phyloP scores from a whole-genome alignment of 805 yeast genomes.

The Saccharomycopsis malanga region DNA sequence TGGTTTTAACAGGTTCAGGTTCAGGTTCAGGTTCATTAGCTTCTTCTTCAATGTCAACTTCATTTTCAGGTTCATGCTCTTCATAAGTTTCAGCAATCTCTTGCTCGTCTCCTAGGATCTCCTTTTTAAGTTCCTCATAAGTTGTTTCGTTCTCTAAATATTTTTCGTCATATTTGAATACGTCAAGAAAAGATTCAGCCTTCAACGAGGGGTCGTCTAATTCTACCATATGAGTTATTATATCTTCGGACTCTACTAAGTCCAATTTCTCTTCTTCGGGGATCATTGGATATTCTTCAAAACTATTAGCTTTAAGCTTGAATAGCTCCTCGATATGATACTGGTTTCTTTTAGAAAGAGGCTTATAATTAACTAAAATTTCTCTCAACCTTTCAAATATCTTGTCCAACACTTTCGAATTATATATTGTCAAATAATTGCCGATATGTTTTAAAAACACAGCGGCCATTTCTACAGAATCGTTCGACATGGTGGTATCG shows the following conservation, averaged over 20 bases:
- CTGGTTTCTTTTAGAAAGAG: constrained; percentile 36
- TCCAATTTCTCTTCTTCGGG: constrained; percentile 40
- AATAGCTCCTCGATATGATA: constrained; percentile 46
- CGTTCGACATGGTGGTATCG: constrained; percentile 41
- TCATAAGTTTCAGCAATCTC: not conserved
- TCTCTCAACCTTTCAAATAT: constrained; percentile 55
- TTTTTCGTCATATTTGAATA: constrained; percentile 44
- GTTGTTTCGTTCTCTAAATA: constrained; percentile 44
- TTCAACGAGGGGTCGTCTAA: constrained; percentile 43
- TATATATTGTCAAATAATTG: constrained; percentile 38
- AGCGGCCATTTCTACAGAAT: constrained; percentile 49
- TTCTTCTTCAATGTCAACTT: constrained; percentile 23
- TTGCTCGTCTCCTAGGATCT: constrained; percentile 38
- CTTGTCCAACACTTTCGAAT: constrained; percentile 30
- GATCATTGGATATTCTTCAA: constrained; percentile 34
- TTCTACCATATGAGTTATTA: constrained; percentile 46
- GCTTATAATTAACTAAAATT: constrained; percentile 31
- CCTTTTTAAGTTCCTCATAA: constrained; percentile 37
- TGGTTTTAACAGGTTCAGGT: constrained; percentile 14
- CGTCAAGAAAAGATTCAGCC: constrained; percentile 41
- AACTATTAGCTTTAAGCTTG: constrained; percentile 40
- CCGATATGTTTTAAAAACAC: constrained; percentile 49
- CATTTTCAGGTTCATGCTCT: constrained; percentile 22
- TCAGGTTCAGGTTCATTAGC: constrained; percentile 16
- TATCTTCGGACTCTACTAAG: constrained; percentile 58